phyloP scores from a whole-genome alignment of 2,329 filamentous ascomycete species.

The Pochonia chlamydosporia region DNA sequence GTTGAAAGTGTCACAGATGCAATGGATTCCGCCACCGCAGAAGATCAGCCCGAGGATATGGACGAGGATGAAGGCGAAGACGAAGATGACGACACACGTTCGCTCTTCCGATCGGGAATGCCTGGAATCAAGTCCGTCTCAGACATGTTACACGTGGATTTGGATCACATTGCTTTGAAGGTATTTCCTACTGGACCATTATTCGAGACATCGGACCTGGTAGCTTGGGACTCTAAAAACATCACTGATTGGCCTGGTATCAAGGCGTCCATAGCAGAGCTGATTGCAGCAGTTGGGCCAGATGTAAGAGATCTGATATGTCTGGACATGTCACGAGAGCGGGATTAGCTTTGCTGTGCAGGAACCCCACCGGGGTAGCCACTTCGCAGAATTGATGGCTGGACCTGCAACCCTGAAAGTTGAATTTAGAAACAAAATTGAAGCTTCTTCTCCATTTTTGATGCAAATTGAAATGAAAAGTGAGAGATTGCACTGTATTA shows the following conservation, averaged over 20 bases:
- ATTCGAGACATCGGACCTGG: constrained; percentile 45
- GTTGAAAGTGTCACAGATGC: constrained; percentile 2
- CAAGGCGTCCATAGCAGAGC: constrained; percentile 59
- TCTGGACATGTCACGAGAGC: constrained; percentile 44
- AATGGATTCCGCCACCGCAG: neutral
- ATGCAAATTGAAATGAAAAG: no score
- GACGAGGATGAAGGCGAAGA: constrained; percentile 15
- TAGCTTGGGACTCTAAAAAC: constrained; percentile 51
- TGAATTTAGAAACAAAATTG: no score
- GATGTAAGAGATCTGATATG: constrained; percentile 52
- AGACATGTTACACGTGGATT: constrained; percentile 47
- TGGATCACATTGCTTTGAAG: constrained; percentile 54
- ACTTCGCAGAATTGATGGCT: no score
- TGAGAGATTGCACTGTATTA: no score
- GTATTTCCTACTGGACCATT: constrained; percentile 32
- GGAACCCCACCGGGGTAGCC: no score
- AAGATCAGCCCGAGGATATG: constrained; percentile 1
- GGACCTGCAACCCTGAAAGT: no score
- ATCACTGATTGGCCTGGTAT: constrained; percentile 45
- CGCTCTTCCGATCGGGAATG: constrained; percentile 57
- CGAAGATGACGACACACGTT: constrained; percentile 19
- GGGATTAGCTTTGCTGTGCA: neutral
- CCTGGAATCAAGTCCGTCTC: constrained; percentile 57
- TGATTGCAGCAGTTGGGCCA: constrained; percentile 60
- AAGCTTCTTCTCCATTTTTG: no score